phyloP scores from a whole-genome alignment of 345 rosid species.

The Toxicodendron radicans region DNA sequence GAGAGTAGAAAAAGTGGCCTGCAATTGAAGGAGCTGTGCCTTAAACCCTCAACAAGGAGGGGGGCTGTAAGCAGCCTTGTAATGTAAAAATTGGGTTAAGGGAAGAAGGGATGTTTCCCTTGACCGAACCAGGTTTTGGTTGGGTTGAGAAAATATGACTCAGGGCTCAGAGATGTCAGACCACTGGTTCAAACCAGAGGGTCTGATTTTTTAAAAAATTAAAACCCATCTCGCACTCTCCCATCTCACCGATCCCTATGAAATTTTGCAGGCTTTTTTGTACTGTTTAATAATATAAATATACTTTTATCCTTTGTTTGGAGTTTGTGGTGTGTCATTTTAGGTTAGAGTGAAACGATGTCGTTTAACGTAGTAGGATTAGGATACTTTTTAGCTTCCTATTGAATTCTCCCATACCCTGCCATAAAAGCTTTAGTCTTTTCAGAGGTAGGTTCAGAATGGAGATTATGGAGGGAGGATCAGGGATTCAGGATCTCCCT shows the following conservation, averaged over 20 bases:
- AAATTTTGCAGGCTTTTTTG: background rate
- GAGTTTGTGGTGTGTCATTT: background rate
- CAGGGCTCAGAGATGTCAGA: background rate
- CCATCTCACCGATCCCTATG: slow-evolving; percentile 11
- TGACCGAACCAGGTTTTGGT: background rate
- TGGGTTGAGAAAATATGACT: background rate
- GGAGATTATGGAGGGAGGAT: slow-evolving; percentile 4
- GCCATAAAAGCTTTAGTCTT: background rate
- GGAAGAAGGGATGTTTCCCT: slow-evolving; percentile 11
- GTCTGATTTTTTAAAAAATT: no score
- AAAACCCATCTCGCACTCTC: background rate
- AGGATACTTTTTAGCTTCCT: background rate
- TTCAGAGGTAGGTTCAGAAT: background rate
- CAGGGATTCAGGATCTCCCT: slow-evolving; percentile 44
- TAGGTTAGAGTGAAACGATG: background rate
- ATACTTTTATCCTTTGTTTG: background rate
- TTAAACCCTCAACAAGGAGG: background rate
- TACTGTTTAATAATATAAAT: background rate
- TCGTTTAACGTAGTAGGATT: background rate
- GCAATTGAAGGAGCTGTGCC: background rate
- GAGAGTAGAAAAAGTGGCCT: background rate
- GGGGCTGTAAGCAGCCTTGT: background rate
- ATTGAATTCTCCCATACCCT: background rate
- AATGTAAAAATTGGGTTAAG: no score
- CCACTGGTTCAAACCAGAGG: background rate